These are phyloP conservation scores for Rhodotorula sp. DNA, from an alignment of 1,284 basidiomycete species.

Conservation along the genomic window DNA sequence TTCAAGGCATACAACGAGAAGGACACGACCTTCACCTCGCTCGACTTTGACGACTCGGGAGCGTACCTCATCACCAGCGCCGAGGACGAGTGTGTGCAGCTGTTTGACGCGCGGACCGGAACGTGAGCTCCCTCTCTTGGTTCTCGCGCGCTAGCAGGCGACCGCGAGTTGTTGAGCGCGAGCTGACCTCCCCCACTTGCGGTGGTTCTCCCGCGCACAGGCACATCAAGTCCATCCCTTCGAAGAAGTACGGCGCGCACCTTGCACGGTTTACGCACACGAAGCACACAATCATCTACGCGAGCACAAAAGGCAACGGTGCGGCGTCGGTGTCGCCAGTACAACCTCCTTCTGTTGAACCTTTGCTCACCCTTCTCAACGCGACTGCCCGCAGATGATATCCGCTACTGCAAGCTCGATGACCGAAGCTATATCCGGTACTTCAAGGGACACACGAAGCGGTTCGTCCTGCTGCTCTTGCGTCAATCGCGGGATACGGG, in stretches of 20 bases:
- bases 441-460: slow-evolving; percentile 88
- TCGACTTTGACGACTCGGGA: slow-evolving; percentile 88
- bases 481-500: background rate
- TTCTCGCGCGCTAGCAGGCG: too few species aligned
- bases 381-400: slow-evolving; percentile 60
- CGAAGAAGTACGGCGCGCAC: slow-evolving; percentile 95
- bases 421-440: slow-evolving; percentile 96
- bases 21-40: slow-evolving; percentile 64
- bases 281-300: slow-evolving; percentile 78
- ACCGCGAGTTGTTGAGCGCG: background rate
- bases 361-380: too few species aligned
- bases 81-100: slow-evolving; percentile 89
- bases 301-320: slow-evolving; percentile 90
- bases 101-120: slow-evolving; percentile 86
- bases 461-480: slow-evolving; percentile 48
- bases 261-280: slow-evolving; percentile 93
- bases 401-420: slow-evolving; percentile 91
- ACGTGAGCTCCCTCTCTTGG: slow-evolving; percentile 76
- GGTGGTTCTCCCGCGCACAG: slow-evolving; percentile 53
- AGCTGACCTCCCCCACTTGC: background rate
- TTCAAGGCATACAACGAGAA: slow-evolving; percentile 76
- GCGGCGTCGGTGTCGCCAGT: background rate
- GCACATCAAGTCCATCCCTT: slow-evolving; percentile 74
- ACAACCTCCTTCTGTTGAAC: background rate
- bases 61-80: slow-evolving; percentile 80